phyloP scores from a whole-genome alignment of 257 asterid species.

The Henckelia pumila region DNA sequence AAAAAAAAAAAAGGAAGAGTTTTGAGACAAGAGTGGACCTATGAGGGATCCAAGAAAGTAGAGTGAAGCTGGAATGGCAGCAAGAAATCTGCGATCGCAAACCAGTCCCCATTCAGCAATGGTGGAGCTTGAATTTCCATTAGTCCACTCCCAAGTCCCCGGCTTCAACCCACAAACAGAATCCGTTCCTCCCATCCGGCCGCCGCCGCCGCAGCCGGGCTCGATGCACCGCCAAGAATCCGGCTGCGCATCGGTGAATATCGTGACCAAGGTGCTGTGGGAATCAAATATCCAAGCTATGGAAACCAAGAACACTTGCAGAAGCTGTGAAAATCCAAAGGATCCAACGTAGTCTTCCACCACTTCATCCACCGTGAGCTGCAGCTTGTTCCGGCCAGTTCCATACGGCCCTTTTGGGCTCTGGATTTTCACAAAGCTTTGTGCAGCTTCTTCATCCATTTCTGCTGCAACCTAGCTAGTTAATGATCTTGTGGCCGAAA shows the following conservation, averaged over 20 bases:
- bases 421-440: slow-evolving; percentile 26
- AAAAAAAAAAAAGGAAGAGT: too few species aligned
- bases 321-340: slow-evolving; percentile 56
- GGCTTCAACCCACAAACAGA: slow-evolving; percentile 47
- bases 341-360: slow-evolving; percentile 58
- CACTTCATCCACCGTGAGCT: slow-evolving; percentile 55
- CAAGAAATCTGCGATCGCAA: slow-evolving; percentile 54
- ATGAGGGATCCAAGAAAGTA: slow-evolving; percentile 60
- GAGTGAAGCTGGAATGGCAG: slow-evolving; percentile 62
- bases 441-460: slow-evolving; percentile 47
- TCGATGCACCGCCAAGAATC: slow-evolving; percentile 46
- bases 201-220: slow-evolving; percentile 24
- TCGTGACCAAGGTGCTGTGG: slow-evolving; percentile 53
- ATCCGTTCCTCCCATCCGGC: slow-evolving; percentile 21
- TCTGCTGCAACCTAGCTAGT: too few species aligned
- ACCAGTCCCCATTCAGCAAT: slow-evolving; percentile 64
- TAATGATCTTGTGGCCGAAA: too few species aligned
- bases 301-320: slow-evolving; percentile 58
- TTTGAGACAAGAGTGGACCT: slow-evolving; percentile 36
- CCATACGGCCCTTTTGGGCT: background rate
- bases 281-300: slow-evolving; percentile 57
- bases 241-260: slow-evolving; percentile 58
- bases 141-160: slow-evolving; percentile 62
- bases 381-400: slow-evolving; percentile 33
- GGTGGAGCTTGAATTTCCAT: slow-evolving; percentile 47